Conservation (phyloP, 805 yeast genomes). For the Vanderwaltozyma verrucispora region DNA sequence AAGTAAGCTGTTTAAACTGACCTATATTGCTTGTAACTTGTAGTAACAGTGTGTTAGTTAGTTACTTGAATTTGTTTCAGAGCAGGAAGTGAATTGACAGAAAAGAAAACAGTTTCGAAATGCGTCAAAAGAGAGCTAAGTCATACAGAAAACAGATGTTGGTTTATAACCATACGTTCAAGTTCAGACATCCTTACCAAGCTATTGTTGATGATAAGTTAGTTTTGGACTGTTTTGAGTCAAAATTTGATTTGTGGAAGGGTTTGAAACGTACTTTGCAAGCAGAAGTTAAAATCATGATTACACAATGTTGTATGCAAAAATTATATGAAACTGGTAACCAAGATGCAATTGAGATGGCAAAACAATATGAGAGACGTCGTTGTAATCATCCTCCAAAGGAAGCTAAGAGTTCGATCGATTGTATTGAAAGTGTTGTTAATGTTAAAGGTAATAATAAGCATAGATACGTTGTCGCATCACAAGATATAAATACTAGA, state of each 20-base stretch:
- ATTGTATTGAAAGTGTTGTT: constrained; percentile 67
- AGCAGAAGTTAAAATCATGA: constrained; percentile 78
- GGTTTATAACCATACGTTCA: constrained; percentile 74
- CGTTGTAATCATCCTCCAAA: constrained; percentile 77
- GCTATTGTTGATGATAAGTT: constrained; percentile 76
- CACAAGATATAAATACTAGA: constrained; percentile 67
- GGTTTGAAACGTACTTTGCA: constrained; percentile 77
- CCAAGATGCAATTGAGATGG: constrained; percentile 68
- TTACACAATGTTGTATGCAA: constrained; percentile 93
- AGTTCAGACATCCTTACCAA: constrained; percentile 90
- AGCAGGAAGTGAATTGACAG: constrained; percentile 1
- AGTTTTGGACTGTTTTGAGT: constrained; percentile 51
- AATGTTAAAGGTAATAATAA: constrained; percentile 68
- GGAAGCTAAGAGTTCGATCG: constrained; percentile 51
- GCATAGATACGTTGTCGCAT: constrained; percentile 83
- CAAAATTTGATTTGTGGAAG: constrained; percentile 69
- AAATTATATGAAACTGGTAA: constrained; percentile 63
- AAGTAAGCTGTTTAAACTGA: neutral
- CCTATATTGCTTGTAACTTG: no score
- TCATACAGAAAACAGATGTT: constrained; percentile 88
- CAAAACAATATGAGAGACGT: constrained; percentile 81
- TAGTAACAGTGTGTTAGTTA: no score
- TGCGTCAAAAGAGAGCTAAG: constrained; percentile 97
- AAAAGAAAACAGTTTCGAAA: constrained; percentile 17
- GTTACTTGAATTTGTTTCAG: no score